Conservation (phyloP, 441 rosid species). For the Mallotus japonicus region DNA sequence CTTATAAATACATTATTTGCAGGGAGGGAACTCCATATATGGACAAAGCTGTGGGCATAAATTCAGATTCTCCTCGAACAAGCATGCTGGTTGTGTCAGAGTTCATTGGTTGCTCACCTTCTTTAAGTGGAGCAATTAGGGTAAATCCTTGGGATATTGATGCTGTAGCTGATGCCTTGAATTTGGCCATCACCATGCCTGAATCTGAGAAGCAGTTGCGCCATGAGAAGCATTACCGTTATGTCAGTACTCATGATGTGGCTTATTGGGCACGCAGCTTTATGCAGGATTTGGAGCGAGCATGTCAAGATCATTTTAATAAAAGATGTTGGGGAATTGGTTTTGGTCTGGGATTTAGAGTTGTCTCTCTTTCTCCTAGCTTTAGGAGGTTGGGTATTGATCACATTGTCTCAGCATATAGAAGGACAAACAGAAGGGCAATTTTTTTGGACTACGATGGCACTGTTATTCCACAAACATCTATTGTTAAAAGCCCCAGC, state of each 20-base stretch:
- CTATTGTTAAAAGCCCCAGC: slow-evolving; percentile 61
- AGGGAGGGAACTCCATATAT: slow-evolving; percentile 68
- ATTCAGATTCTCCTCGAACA: slow-evolving; percentile 52
- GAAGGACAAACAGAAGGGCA: slow-evolving; percentile 62
- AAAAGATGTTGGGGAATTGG: slow-evolving; percentile 90
- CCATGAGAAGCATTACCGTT: slow-evolving; percentile 79
- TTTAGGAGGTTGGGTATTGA: slow-evolving; percentile 69
- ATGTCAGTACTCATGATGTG: slow-evolving; percentile 76
- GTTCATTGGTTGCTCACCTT: slow-evolving; percentile 94
- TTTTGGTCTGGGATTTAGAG: slow-evolving; percentile 77
- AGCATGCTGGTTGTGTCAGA: slow-evolving; percentile 94
- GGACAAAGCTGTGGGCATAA: slow-evolving; percentile 51
- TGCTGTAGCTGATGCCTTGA: slow-evolving; percentile 77
- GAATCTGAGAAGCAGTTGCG: slow-evolving; percentile 80
- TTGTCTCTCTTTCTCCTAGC: slow-evolving; percentile 76
- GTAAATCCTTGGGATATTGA: slow-evolving; percentile 92
- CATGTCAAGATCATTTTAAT: slow-evolving; percentile 71
- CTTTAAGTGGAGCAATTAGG: slow-evolving; percentile 86
- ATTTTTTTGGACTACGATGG: slow-evolving; percentile 89
- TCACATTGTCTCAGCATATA: slow-evolving; percentile 59
- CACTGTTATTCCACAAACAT: slow-evolving; percentile 64
- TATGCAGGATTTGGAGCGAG: slow-evolving; percentile 73
- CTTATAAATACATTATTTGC: slow-evolving; percentile 82
- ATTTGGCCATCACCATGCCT: slow-evolving; percentile 55
- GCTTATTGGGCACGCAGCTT: slow-evolving; percentile 83